These are phyloP conservation scores for Ganoderma resinaceum DNA, from an alignment of 1,284 basidiomycete genomes.

Conservation along the genomic window DNA sequence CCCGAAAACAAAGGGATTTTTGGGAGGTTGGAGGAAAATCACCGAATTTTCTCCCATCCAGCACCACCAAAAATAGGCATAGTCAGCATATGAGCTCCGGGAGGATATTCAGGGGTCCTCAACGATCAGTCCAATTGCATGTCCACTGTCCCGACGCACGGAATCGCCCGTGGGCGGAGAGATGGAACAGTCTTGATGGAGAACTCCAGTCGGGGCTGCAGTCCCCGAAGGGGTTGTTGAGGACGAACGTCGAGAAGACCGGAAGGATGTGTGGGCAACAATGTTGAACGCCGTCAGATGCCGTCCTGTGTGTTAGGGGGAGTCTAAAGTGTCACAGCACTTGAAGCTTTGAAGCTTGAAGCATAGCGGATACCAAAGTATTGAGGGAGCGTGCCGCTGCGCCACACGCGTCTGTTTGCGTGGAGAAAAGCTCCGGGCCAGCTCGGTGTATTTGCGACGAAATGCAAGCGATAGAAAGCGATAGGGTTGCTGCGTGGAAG, in stretches of 20 bases:
- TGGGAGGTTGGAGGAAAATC: no score
- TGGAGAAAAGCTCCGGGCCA: not conserved
- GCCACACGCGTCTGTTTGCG: not conserved
- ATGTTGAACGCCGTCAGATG: not conserved
- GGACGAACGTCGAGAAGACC: not conserved
- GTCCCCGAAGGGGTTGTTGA: not conserved
- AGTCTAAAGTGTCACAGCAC: not conserved
- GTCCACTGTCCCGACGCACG: not conserved
- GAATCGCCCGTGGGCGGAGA: not conserved
- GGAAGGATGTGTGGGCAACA: not conserved
- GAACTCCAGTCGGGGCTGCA: no score
- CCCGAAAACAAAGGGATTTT: no score
- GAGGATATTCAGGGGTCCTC: no score
- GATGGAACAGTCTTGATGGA: not conserved
- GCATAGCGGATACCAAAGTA: not conserved
- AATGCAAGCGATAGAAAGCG: not conserved
- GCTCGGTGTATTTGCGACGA: not conserved
- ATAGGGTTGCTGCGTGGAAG: not conserved
- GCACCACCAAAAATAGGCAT: no score
- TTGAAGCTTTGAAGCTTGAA: no score
- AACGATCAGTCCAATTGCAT: slow-evolving; percentile 1
- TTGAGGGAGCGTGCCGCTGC: not conserved
- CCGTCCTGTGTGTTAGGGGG: not conserved
- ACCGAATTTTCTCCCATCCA: no score
- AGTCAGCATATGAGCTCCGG: no score